Conservation (phyloP, 345 rosid genomes). For the Euphorbia peplus region DNA sequence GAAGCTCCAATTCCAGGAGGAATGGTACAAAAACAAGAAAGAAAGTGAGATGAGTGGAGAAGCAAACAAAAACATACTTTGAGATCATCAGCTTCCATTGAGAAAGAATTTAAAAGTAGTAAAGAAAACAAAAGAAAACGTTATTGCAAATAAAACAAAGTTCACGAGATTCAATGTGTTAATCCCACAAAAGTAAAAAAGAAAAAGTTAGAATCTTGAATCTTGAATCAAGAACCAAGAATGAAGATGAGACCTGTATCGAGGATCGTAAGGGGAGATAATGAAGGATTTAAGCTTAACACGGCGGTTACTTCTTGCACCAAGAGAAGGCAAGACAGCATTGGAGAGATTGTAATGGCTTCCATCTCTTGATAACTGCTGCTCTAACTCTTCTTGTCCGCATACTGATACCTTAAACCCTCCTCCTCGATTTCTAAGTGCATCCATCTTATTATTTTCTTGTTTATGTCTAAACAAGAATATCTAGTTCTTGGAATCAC, state of each 20-base stretch:
- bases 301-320: slow-evolving; percentile 79
- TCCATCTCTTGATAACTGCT: slow-evolving; percentile 73
- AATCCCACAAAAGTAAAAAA: not conserved
- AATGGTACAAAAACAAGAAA: not conserved
- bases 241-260: slow-evolving; percentile 54
- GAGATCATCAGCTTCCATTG: slow-evolving; percentile 2
- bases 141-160: not conserved
- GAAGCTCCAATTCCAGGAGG: too few species aligned
- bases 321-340: slow-evolving; percentile 84
- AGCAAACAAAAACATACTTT: slow-evolving; percentile 10
- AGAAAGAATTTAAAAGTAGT: too few species aligned
- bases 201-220: not conserved
- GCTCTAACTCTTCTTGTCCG: slow-evolving; percentile 67
- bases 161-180: slow-evolving; percentile 25
- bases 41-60: not conserved
- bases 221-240: not conserved
- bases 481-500: too few species aligned
- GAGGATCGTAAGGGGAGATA: slow-evolving; percentile 77
- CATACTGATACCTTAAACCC: slow-evolving; percentile 40
- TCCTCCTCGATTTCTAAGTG: slow-evolving; percentile 35
- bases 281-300: slow-evolving; percentile 56
- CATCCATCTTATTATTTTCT: too few species aligned
- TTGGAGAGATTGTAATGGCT: slow-evolving; percentile 87
- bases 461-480: too few species aligned
- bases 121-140: not conserved